These are phyloP conservation scores for Curvularia hawaiiensis DNA, from an alignment of 2,329 filamentous ascomycete genomes.

Conservation along the genomic window DNA sequence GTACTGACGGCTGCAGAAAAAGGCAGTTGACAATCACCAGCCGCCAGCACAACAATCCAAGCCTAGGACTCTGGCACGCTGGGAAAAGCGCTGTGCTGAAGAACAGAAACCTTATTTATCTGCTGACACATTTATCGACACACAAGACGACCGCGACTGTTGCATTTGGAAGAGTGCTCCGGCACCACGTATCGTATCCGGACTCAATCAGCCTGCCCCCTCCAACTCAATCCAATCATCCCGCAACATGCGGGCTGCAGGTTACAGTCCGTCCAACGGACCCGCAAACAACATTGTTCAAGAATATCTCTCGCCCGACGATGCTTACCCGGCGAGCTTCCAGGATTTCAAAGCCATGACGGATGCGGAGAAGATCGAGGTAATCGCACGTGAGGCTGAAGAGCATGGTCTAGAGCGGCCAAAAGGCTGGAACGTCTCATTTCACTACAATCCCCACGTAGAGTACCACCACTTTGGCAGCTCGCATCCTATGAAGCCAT, in stretches of 20 bases:
- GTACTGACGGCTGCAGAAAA: slow-evolving; percentile 10
- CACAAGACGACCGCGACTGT: slow-evolving; percentile 17
- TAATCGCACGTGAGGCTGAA: slow-evolving; percentile 60
- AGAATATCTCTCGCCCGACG: slow-evolving; percentile 41
- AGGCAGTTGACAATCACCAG: not conserved
- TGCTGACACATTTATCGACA: slow-evolving; percentile 18
- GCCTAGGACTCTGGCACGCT: slow-evolving; percentile 2
- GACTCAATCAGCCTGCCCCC: not conserved
- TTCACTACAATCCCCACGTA: slow-evolving; percentile 92
- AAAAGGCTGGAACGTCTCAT: slow-evolving; percentile 88
- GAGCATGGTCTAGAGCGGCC: slow-evolving; percentile 76
- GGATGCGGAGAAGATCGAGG: slow-evolving; percentile 52
- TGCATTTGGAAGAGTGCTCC: slow-evolving; percentile 20
- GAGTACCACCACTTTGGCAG: slow-evolving; percentile 97
- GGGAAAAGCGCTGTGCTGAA: slow-evolving; percentile 10
- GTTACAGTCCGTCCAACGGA: slow-evolving; percentile 23
- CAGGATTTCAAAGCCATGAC: slow-evolving; percentile 39
- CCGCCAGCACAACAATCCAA: not conserved
- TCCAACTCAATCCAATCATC: slow-evolving; percentile 1
- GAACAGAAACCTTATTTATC: slow-evolving; percentile 12
- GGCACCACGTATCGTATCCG: not conserved
- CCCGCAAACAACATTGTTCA: slow-evolving; percentile 43
- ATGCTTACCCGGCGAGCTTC: slow-evolving; percentile 35
- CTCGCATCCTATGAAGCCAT: slow-evolving; percentile 98
- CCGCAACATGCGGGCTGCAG: slow-evolving; percentile 26